Base-by-base conservation (phyloP, 768 basidiomycete species). In the Tulasnella sp. region DNA sequence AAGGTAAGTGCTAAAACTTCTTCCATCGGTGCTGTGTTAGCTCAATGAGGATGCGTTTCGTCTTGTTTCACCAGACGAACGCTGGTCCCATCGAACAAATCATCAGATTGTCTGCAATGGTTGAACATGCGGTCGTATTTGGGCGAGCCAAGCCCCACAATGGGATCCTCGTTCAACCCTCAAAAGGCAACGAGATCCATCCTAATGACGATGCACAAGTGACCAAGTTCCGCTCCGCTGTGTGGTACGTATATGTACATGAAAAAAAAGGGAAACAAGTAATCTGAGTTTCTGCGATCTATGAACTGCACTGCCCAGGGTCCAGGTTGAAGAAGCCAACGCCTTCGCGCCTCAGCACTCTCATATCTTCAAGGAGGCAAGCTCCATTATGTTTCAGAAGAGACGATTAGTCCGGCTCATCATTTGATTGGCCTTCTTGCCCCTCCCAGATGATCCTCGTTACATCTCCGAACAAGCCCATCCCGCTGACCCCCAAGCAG, bases 141-240 rank as follows among this genome's bases (percentile, higher is more conserved):
- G 76, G 76, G 5, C 69, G 71, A 3, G 74, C 73, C 8, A 73
- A 63, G n/a, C 3, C 27, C 27, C 62, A 63, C 15, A 69, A 69
- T 43, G 75, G 75, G 1, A 65, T 76, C 4, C 63, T 77, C n/a
- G 65, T 78, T 25, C 69, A 74, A 25, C 76, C 75, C 7, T 49
- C 50, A 4, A 8, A n/a, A 25, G 38, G 25, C 52, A 17, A 46
- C 57, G 10, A 41, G 4, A 19, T 49, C 17, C 43, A 62, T 46
- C 38, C 57, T 9, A 38, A 5, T 2, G 62, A 62, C 29, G 34
- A 53, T 38, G 44, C 1, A 11, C 27, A 45, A 42, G 31, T 61
- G 19, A 38, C 60, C 11, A 11, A 10, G 17, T 63, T 63, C 50
- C 7, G 62, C 22, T 30, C 56, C 34, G 31, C 51, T 4, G 49